Percentiles rank a stretch among this genome's conserved stretches.
Conservation (phyloP, 352 stramenopile genomes). For the Phytopythium kandeliae region DNA sequence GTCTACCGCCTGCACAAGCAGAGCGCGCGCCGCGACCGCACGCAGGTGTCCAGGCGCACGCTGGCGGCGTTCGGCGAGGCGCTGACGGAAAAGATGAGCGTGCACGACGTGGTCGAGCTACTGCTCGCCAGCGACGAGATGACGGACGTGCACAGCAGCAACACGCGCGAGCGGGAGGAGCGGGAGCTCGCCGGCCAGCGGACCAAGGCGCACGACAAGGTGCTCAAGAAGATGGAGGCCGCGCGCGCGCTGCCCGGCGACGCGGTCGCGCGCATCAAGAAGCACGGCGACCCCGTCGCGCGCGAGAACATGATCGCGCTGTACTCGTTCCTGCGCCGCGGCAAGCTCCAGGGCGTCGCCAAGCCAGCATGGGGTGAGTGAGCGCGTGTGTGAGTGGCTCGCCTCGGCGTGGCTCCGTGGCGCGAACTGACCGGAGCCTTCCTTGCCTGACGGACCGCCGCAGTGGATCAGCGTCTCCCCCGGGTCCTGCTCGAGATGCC, state of each 20-base stretch:
- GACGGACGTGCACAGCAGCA: conserved; percentile 32
- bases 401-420: too few relatives aligned
- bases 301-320: conserved; percentile 80
- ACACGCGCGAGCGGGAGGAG: conserved; percentile 17
- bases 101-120: conserved; percentile 76
- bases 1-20: conserved; percentile 58
- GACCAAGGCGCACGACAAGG: conserved; percentile 65
- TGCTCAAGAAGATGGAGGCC: conserved; percentile 78
- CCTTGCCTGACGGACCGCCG: too few relatives aligned
- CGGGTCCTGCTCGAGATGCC: conserved; percentile 72
- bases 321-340: conserved; percentile 71
- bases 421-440: too few relatives aligned
- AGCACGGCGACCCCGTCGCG: conserved; percentile 61
- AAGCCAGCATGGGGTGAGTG: conserved; percentile 59
- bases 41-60: conserved; percentile 50
- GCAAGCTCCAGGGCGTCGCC: conserved; percentile 58
- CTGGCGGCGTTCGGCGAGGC: conserved; percentile 34
- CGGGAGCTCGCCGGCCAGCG: conserved; percentile 39
- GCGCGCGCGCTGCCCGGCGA: conserved; percentile 55
- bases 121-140: conserved; percentile 76
- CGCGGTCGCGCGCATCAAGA: conserved; percentile 67
- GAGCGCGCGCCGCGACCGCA: conserved; percentile 51
- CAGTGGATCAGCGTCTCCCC: conserved; percentile 56
- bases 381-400: too few relatives aligned
- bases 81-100: conserved; percentile 67